Percentiles rank a stretch among this genome's conserved stretches.
Evolutionary conservation across 2,329 filamentous ascomycete species (phyloP).

Genomic region (Scedosporium aurantiacum): DNA sequence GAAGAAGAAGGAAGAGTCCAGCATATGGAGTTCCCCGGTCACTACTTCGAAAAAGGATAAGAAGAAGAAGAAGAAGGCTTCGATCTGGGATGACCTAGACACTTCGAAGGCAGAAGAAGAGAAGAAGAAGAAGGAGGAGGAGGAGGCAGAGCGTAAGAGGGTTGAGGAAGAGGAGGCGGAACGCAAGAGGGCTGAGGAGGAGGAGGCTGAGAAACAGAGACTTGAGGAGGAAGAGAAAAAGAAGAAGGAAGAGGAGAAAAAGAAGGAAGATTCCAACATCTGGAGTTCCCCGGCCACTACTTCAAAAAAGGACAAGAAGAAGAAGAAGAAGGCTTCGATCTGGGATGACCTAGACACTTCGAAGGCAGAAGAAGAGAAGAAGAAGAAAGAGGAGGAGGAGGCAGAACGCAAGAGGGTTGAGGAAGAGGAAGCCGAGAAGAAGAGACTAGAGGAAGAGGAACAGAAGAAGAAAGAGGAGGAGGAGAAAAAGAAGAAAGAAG

Average conservation of each 20-base stretch:
- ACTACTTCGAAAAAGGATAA: slow-evolving; percentile 17
- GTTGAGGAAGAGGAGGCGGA: neutral
- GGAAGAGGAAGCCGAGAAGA: neutral
- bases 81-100: slow-evolving; percentile 3
- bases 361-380: neutral
- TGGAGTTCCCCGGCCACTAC: slow-evolving; percentile 17
- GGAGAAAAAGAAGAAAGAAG: slow-evolving; percentile 6
- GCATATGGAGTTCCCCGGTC: slow-evolving; percentile 15
- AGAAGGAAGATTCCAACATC: slow-evolving; percentile 2
- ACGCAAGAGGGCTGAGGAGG: neutral
- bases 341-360: neutral
- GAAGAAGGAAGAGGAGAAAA: slow-evolving; percentile 7
- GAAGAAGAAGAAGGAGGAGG: neutral
- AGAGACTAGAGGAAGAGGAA: no score
- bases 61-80: slow-evolving; percentile 12
- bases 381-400: slow-evolving; percentile 5
- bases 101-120: neutral
- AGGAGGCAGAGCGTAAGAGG: slow-evolving; percentile 4
- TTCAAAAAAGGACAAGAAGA: slow-evolving; percentile 17
- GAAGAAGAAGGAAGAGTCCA: slow-evolving; percentile 7
- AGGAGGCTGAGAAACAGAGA: neutral
- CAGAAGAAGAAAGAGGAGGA: no score
- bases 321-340: slow-evolving; percentile 9
- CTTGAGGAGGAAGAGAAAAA: neutral
- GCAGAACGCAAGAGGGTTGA: neutral